Percentiles rank a stretch among this genome's conserved stretches.
phyloP scores from a whole-genome alignment of 192 early-diverging fungal genomes.

The Haplosporangium gracile region DNA sequence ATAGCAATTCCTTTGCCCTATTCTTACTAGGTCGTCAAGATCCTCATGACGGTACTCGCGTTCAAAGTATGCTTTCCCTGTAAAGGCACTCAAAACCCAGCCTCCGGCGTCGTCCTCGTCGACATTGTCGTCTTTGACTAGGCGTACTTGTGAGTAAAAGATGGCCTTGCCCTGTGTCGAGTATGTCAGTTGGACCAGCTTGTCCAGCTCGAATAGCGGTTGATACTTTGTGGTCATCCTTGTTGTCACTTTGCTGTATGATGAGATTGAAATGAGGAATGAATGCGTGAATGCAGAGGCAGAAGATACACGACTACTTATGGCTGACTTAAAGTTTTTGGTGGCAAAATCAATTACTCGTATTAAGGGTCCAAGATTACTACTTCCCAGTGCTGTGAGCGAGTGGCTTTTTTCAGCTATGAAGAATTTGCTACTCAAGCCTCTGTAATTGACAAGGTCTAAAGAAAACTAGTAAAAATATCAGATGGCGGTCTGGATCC shows the following conservation, averaged over 20 bases:
- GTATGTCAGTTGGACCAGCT: conserved; percentile 50
- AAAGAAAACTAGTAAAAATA: no score
- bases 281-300: neutral
- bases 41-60: conserved; percentile 51
- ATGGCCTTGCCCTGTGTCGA: conserved; percentile 48
- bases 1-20: no score
- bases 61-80: conserved; percentile 51
- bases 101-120: conserved; percentile 53
- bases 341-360: neutral
- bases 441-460: no score
- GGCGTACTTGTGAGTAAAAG: conserved; percentile 45
- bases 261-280: neutral
- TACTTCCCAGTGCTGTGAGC: no score
- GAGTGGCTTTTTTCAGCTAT: no score
- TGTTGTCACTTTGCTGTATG: neutral
- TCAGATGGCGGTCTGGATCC: no score
- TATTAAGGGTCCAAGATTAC: no score
- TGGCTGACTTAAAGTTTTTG: neutral
- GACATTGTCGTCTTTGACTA: conserved; percentile 25
- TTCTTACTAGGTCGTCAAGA: conserved; percentile 34
- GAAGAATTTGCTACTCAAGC: no score
- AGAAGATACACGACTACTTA: no score
- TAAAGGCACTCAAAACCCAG: conserved; percentile 48
- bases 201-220: conserved; percentile 36
- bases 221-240: conserved; percentile 32